Evolutionary conservation across 495 filamentous ascomycete genomes (phyloP).

Genomic region (Sabuloglossum arenarium): DNA sequence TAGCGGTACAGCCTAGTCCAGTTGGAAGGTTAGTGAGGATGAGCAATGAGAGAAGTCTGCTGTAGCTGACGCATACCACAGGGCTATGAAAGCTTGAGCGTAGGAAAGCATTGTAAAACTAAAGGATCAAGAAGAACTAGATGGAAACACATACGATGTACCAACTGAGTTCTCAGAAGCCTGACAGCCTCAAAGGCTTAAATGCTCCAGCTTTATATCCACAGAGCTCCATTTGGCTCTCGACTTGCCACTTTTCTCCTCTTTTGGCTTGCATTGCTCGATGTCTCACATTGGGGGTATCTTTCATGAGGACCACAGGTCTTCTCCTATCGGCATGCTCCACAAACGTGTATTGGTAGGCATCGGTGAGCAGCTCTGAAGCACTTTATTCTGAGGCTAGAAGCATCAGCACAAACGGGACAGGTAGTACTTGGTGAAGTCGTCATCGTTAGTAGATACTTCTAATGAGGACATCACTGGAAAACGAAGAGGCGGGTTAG

Average conservation of each 20-base stretch:
- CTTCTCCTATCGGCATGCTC: too few species aligned
- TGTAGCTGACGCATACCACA: background rate
- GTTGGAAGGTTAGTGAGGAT: too few species aligned
- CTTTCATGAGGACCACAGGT: background rate
- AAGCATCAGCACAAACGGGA: too few species aligned
- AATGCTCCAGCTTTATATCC: background rate
- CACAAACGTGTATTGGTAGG: too few species aligned
- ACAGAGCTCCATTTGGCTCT: background rate
- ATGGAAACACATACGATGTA: background rate
- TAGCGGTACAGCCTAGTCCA: constrained; percentile 32
- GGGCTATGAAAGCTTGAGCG: background rate
- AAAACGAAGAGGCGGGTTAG: background rate
- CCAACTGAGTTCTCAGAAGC: background rate
- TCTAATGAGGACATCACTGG: too few species aligned
- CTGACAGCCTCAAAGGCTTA: background rate
- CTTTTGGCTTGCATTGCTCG: background rate
- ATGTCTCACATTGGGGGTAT: background rate
- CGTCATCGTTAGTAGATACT: background rate
- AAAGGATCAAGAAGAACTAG: background rate
- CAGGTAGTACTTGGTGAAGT: background rate
- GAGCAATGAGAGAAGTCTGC: background rate
- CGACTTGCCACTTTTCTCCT: background rate
- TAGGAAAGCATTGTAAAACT: background rate
- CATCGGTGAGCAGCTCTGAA: too few species aligned
- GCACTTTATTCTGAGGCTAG: too few species aligned